Evolutionary conservation across 306 rosid species (phyloP).

Genomic region (Ochetophila trinervis): DNA sequence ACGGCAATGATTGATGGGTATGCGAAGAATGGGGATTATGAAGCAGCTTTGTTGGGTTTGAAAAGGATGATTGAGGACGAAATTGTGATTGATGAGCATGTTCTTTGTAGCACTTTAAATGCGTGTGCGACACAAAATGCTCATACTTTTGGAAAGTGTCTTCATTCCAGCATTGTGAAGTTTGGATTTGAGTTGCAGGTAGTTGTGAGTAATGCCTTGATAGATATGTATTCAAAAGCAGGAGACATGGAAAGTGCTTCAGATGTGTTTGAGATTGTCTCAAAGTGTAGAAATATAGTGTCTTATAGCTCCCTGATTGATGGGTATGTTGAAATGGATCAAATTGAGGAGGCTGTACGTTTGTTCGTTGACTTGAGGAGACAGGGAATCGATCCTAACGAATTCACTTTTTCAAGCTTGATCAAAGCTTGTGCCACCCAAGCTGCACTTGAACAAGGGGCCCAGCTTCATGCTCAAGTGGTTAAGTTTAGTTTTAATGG

Average conservation of each 20-base stretch:
- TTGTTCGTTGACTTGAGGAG: slow-evolving; percentile 40
- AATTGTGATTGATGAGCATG: slow-evolving; percentile 42
- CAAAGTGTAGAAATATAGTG: slow-evolving; percentile 40
- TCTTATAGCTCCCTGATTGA: slow-evolving; percentile 46
- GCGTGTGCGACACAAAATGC: slow-evolving; percentile 41
- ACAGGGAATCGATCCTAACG: slow-evolving; percentile 47
- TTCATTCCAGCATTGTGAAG: slow-evolving; percentile 48
- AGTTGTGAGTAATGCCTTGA: slow-evolving; percentile 42
- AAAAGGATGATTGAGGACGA: slow-evolving; percentile 43
- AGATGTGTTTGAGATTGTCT: slow-evolving; percentile 28
- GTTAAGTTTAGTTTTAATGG: slow-evolving; percentile 42
- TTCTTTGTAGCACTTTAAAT: slow-evolving; percentile 42
- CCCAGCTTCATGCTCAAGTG: slow-evolving; percentile 56
- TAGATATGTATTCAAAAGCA: slow-evolving; percentile 45
- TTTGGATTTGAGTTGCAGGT: slow-evolving; percentile 41
- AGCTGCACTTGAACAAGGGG: slow-evolving; percentile 52
- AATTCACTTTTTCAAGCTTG: slow-evolving; percentile 62
- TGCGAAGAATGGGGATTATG: slow-evolving; percentile 44
- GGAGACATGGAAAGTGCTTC: slow-evolving; percentile 52
- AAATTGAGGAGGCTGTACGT: slow-evolving; percentile 33
- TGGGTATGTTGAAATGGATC: slow-evolving; percentile 46
- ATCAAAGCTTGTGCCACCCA: slow-evolving; percentile 55
- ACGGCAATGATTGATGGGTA: slow-evolving; percentile 58
- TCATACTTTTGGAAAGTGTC: slow-evolving; percentile 37
- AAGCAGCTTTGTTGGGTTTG: slow-evolving; percentile 40